phyloP scores from a whole-genome alignment of 768 basidiomycete species.

The Lepiota brunneoincarnata region DNA sequence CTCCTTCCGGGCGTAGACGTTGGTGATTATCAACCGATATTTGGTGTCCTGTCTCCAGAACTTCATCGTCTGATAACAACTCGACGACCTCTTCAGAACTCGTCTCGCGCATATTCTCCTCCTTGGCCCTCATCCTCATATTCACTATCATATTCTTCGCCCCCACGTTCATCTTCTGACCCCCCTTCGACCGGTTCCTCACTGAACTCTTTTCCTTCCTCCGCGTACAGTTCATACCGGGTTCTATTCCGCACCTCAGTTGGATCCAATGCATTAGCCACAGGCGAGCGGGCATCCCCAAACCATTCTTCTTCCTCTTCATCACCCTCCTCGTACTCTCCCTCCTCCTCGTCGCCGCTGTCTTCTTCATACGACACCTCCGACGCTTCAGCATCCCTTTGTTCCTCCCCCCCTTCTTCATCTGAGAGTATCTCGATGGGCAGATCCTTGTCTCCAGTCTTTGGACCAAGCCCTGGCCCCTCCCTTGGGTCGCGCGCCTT shows the following conservation, averaged over 20 bases:
- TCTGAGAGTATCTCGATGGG: slow-evolving; percentile 46
- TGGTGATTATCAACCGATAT: not conserved
- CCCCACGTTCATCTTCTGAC: slow-evolving; percentile 20
- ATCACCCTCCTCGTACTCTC: slow-evolving; percentile 18
- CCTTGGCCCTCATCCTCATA: slow-evolving; percentile 19
- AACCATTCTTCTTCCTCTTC: slow-evolving; percentile 18
- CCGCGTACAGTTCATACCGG: not conserved
- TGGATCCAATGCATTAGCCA: slow-evolving; percentile 10
- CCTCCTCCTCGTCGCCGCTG: slow-evolving; percentile 23
- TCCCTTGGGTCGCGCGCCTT: slow-evolving; percentile 63
- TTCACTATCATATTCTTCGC: slow-evolving; percentile 17
- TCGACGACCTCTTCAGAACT: not conserved
- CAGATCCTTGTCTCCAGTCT: slow-evolving; percentile 29
- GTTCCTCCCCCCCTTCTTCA: slow-evolving; percentile 28
- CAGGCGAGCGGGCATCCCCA: slow-evolving; percentile 17
- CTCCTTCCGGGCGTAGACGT: slow-evolving; percentile 13
- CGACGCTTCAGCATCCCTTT: slow-evolving; percentile 17
- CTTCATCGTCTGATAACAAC: slow-evolving; percentile 6
- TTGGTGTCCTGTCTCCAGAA: too few species aligned
- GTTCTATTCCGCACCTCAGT: not conserved
- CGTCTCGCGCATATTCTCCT: not conserved
- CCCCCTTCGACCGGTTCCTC: slow-evolving; percentile 17
- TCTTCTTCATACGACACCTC: slow-evolving; percentile 27
- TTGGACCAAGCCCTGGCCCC: slow-evolving; percentile 48
- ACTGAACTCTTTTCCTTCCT: slow-evolving; percentile 8